Percentiles rank a stretch among this genome's conserved stretches.
These are phyloP conservation scores for Neoscytalidium dimidiatum DNA, from an alignment of 2,329 filamentous ascomycete genomes.

Conservation along the genomic window DNA sequence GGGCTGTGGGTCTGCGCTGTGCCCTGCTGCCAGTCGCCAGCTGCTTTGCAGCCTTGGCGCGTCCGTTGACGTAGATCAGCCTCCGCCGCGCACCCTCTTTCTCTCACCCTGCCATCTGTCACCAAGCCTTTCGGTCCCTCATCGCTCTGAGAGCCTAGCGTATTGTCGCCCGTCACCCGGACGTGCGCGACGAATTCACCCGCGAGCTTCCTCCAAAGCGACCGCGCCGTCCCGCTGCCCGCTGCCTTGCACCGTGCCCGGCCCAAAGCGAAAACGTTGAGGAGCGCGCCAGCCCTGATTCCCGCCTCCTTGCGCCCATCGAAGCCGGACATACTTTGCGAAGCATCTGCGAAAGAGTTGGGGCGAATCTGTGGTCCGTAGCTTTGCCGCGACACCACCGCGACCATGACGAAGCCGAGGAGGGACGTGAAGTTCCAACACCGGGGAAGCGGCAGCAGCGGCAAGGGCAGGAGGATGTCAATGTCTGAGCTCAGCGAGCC, in stretches of 20 bases:
- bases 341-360: neutral
- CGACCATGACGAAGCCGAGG: slow-evolving; percentile 38
- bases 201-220: neutral
- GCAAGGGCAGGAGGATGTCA: slow-evolving; percentile 62
- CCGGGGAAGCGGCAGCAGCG: slow-evolving; percentile 46
- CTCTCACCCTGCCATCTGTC: slow-evolving; percentile 5
- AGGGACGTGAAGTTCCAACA: slow-evolving; percentile 62
- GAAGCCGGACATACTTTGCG: neutral
- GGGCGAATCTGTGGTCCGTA: neutral
- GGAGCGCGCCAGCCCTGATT: neutral
- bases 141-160: neutral
- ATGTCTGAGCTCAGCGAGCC: slow-evolving; percentile 71
- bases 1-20: neutral
- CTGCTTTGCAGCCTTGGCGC: slow-evolving; percentile 18
- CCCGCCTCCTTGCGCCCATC: neutral
- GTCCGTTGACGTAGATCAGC: slow-evolving; percentile 19
- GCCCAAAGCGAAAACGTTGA: neutral
- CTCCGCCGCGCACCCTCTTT: slow-evolving; percentile 12
- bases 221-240: slow-evolving; percentile 1
- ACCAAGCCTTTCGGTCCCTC: neutral
- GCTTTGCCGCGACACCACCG: neutral
- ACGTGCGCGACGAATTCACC: neutral
- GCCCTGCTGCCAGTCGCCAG: slow-evolving; percentile 1
- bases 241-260: slow-evolving; percentile 1
- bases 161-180: neutral